phyloP scores from a whole-genome alignment of 169 alveolate species.

The Besnoitia besnoiti region DNA sequence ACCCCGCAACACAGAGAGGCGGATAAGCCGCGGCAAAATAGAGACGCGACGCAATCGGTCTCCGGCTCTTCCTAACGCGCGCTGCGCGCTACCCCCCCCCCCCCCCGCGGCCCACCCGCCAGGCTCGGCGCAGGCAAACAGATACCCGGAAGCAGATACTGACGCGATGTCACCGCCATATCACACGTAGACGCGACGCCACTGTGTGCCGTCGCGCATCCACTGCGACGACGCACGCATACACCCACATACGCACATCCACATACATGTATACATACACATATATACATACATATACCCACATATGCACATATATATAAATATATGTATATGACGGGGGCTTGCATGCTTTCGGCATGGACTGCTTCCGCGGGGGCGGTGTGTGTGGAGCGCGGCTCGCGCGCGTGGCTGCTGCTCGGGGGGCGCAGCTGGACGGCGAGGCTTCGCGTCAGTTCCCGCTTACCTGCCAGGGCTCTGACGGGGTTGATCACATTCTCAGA shows the following conservation, averaged over 20 bases:
- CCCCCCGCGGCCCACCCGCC: background rate
- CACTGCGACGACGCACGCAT: background rate
- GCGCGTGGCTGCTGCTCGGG: too few species aligned
- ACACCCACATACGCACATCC: background rate
- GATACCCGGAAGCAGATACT: background rate
- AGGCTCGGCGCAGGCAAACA: background rate
- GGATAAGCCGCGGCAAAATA: background rate
- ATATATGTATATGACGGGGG: background rate
- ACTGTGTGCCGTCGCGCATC: too few species aligned
- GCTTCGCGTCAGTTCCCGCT: too few species aligned
- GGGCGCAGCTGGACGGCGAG: too few species aligned
- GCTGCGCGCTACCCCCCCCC: background rate
- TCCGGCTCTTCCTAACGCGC: too few species aligned
- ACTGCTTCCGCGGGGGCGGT: too few species aligned
- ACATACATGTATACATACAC: background rate
- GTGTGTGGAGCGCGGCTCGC: too few species aligned
- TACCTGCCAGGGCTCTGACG: slow-evolving; percentile 19
- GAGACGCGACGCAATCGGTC: background rate
- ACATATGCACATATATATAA: background rate
- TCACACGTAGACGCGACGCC: too few species aligned
- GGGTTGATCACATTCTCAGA: slow-evolving; percentile 22
- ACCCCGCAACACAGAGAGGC: background rate
- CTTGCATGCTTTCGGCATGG: background rate
- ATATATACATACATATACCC: background rate
- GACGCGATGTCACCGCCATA: background rate